Evolutionary conservation across 805 yeast genomes (phyloP), one percentile per base, ranked within the genome.

Genomic region (Sugiyamaella marilandica): DNA sequence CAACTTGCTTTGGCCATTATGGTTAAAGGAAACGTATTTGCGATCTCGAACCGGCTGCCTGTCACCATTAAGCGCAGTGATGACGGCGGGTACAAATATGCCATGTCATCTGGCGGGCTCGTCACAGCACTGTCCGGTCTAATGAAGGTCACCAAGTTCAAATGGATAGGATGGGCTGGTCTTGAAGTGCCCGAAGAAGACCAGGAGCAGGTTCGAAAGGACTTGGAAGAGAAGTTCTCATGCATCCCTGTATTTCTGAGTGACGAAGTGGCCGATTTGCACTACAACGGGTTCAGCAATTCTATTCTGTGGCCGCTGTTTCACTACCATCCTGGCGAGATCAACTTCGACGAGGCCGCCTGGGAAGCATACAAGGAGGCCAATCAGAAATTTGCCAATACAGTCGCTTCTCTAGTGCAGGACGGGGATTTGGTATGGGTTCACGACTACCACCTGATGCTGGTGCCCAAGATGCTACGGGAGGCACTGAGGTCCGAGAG

Each of bases 151-250:
- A 82, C 88, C 9, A 34, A 34, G 18, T 90, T 90, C 70, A 94
- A 90, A 66, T 94, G 99, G 99, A 83, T 87, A 63, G 99, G 99
- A 13, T 94, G 99, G 99, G 96, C 98, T 1, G 95, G 92, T 10
- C 70, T 90, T 65, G 96, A 90, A 61, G 78, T 94, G 3, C 95
- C 95, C 1, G 87, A 77, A 24, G 77, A 76, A 43, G 96, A 90
- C 58, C 84, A 84, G 64, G 80, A 71, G 0, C 72, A 73, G 52
- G 95, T 94, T 51, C 81, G 82, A 54, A 65, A 71, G 18, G 96
- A 91, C 58, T 73, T 94, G 53, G 75, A 77, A 66, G 80, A 79
- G 33, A 83, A 88, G 65, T 94, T 90, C 75, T 84, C 84, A 56
- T 94, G 98, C 60, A 82, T 87, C 35, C 99, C 99, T 2, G 84